Conservation (phyloP, 2,329 filamentous ascomycete species). For the Clonostachys byssicola region DNA sequence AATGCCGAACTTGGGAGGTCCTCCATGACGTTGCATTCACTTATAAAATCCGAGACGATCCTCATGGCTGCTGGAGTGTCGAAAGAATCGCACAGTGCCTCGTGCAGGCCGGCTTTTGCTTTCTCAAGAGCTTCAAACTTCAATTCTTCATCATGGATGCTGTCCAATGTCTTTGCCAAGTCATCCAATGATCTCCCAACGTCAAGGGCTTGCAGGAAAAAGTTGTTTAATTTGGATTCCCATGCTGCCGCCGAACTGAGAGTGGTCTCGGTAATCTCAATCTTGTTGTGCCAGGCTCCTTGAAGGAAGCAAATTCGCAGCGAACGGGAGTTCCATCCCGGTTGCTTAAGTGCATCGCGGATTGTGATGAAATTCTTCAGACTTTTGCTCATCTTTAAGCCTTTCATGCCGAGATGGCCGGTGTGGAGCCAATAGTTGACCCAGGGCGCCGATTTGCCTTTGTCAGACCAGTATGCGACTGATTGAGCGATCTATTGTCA, state of each 20-base stretch:
- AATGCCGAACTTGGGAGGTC: constrained; percentile 1
- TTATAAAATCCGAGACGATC: background rate
- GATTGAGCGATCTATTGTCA: no score
- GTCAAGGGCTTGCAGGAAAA: constrained; percentile 26
- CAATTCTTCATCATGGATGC: background rate
- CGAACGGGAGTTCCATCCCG: background rate
- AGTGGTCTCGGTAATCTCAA: background rate
- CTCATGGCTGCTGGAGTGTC: background rate
- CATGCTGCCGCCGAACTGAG: constrained; percentile 53
- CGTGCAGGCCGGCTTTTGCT: background rate
- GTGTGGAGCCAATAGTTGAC: constrained; percentile 96
- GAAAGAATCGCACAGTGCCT: background rate
- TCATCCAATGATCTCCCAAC: no score
- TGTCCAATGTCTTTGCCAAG: background rate
- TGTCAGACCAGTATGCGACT: no score
- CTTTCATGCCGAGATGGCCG: constrained; percentile 61
- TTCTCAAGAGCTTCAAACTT: constrained; percentile 2
- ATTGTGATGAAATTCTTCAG: background rate
- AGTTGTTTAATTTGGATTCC: constrained; percentile 59
- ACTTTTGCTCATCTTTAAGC: background rate
- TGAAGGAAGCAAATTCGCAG: background rate
- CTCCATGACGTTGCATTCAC: background rate
- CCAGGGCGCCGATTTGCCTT: constrained; percentile 48
- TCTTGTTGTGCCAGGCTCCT: background rate
- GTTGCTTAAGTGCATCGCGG: background rate